A percentile compares a stretch with the other conserved stretches of the same genome.
Conservation (phyloP, 1,284 basidiomycete species). For the Ceratobasidium theobromae region DNA sequence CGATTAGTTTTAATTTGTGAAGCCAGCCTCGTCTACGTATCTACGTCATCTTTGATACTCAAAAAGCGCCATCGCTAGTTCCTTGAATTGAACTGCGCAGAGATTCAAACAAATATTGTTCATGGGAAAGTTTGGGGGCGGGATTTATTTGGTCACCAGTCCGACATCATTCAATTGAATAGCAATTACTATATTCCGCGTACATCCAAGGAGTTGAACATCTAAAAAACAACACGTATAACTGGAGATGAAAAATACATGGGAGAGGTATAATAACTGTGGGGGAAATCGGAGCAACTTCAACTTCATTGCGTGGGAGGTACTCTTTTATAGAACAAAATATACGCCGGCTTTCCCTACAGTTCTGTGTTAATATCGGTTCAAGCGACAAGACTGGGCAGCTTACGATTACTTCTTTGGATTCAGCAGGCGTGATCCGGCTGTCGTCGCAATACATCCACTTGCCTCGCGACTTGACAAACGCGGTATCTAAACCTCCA, state of each 20-base stretch:
- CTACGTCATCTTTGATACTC: not conserved
- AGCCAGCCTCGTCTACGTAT: slow-evolving; percentile 19
- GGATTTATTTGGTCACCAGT: no score
- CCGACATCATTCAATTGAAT: no score
- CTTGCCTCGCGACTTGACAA: slow-evolving; percentile 71
- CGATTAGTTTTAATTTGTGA: not conserved
- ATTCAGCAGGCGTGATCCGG: slow-evolving; percentile 65
- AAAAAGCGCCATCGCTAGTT: slow-evolving; percentile 21
- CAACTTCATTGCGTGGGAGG: not conserved
- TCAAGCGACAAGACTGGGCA: slow-evolving; percentile 39
- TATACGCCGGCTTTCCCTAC: slow-evolving; percentile 87
- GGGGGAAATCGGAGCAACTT: not conserved
- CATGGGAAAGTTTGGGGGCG: no score
- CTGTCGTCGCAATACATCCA: slow-evolving; percentile 92
- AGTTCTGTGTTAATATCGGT: slow-evolving; percentile 36
- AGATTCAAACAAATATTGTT: no score
- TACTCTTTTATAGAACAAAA: slow-evolving; percentile 80
- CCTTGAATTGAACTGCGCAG: slow-evolving; percentile 16
- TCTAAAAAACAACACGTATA: not conserved
- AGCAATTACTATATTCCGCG: no score
- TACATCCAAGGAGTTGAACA: slow-evolving; percentile 12
- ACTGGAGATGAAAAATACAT: slow-evolving; percentile 18
- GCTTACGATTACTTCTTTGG: slow-evolving; percentile 83
- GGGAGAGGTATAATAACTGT: slow-evolving; percentile 4
- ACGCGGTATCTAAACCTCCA: slow-evolving; percentile 77